A percentile compares a stretch with the other conserved stretches of the same genome.
These are phyloP conservation scores for Cynanchum wilfordii DNA, from an alignment of 257 asterid genomes.

Conservation along the genomic window DNA sequence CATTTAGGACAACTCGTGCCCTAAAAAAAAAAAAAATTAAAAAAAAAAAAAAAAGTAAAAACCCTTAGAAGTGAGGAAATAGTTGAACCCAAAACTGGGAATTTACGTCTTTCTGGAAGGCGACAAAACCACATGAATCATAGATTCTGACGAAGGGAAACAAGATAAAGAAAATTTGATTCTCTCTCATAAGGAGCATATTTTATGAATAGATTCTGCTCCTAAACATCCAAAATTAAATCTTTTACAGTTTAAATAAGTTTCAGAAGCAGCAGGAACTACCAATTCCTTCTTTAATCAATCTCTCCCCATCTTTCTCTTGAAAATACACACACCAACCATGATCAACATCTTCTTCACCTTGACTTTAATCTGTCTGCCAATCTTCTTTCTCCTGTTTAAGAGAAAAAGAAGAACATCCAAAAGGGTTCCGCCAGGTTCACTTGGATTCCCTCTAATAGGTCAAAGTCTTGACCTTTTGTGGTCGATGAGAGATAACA, in stretches of 20 bases:
- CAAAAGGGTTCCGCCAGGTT: conserved; percentile 53
- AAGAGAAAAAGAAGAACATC: conserved; percentile 14
- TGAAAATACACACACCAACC: neutral
- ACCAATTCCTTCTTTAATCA: neutral
- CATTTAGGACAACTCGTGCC: no score
- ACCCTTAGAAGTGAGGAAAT: no score
- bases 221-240: neutral
- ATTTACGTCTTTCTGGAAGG: no score
- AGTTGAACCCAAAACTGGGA: no score
- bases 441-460: conserved; percentile 54
- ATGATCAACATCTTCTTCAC: conserved; percentile 25
- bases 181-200: neutral
- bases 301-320: neutral
- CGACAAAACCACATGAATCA: no score
- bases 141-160: no score
- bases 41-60: no score
- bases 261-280: neutral
- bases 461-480: conserved; percentile 64
- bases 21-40: no score
- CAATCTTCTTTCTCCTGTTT: conserved; percentile 25
- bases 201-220: neutral
- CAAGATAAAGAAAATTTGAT: no score
- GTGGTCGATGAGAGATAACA: conserved; percentile 67
- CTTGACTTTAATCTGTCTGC: conserved; percentile 30
- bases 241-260: no score